phyloP scores from a whole-genome alignment of 2,329 filamentous ascomycete species.

The Cryphonectria radicalis region DNA sequence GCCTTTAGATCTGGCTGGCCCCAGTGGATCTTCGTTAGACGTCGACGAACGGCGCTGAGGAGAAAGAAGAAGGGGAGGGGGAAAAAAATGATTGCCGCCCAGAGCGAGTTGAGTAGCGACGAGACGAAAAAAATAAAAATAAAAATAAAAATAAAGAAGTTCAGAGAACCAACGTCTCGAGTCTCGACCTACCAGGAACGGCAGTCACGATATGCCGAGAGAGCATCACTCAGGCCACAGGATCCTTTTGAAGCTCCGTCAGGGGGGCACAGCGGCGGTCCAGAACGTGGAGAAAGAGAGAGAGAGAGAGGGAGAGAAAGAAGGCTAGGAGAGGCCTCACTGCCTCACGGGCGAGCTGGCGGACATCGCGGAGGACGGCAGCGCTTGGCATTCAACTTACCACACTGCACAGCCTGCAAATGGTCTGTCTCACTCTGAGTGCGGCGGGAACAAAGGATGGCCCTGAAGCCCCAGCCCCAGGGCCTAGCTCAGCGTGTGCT shows the following conservation, averaged over 20 bases:
- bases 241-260: not conserved
- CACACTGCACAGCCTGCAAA: not conserved
- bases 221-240: not conserved
- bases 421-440: not conserved
- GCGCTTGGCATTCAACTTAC: not conserved
- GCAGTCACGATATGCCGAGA: slow-evolving; percentile 1
- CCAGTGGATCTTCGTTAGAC: not conserved
- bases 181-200: slow-evolving; percentile 1
- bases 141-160: no score
- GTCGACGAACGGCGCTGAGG: not conserved
- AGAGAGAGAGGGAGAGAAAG: no score
- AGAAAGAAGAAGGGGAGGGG: not conserved
- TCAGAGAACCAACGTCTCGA: not conserved
- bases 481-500: no score
- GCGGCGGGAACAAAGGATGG: not conserved
- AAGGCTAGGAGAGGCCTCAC: not conserved
- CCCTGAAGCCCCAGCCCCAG: no score
- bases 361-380: not conserved
- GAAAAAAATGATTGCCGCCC: not conserved
- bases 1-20: not conserved
- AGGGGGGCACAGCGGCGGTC: not conserved
- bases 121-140: not conserved
- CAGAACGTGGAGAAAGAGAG: not conserved
- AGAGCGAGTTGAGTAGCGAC: not conserved
- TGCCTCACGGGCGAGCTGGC: not conserved